Conservation (phyloP, 768 basidiomycete species). For the Favolaschia claudopus region DNA sequence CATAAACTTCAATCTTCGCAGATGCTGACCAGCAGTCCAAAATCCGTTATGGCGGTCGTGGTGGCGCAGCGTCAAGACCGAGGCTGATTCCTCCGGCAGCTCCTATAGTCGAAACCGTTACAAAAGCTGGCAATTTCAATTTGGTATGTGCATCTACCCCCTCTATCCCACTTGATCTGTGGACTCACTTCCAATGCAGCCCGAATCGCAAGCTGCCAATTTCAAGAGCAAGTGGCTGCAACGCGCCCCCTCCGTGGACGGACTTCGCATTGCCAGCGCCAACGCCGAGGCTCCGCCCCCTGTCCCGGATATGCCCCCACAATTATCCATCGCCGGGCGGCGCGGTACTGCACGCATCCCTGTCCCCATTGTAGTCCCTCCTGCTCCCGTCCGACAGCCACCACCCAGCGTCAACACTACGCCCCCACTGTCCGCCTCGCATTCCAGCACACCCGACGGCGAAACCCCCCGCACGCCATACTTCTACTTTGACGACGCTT, state of each 20-base stretch:
- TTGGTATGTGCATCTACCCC: neutral
- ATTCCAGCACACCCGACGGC: neutral
- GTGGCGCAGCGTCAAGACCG: conserved; percentile 10
- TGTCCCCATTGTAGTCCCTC: neutral
- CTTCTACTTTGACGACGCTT: conserved; percentile 25
- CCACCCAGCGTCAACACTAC: neutral
- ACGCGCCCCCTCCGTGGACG: neutral
- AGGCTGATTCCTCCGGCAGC: neutral
- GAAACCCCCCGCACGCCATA: conserved; percentile 11
- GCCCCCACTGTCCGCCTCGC: conserved; percentile 5
- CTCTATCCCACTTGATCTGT: neutral
- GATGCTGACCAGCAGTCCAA: neutral
- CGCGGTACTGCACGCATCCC: neutral
- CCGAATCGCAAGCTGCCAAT: conserved; percentile 4
- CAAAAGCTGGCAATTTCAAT: neutral
- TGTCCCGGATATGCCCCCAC: neutral
- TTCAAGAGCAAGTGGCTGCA: neutral
- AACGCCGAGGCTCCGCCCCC: neutral
- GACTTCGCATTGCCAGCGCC: neutral
- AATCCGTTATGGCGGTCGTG: conserved; percentile 13
- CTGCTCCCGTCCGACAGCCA: neutral
- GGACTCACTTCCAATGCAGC: neutral
- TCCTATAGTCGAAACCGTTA: neutral
- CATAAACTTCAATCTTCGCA: too few relatives aligned
- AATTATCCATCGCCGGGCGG: conserved; percentile 1